These are phyloP conservation scores for Cyclaneusma minus DNA, from an alignment of 2,329 filamentous ascomycete species.

Conservation along the genomic window DNA sequence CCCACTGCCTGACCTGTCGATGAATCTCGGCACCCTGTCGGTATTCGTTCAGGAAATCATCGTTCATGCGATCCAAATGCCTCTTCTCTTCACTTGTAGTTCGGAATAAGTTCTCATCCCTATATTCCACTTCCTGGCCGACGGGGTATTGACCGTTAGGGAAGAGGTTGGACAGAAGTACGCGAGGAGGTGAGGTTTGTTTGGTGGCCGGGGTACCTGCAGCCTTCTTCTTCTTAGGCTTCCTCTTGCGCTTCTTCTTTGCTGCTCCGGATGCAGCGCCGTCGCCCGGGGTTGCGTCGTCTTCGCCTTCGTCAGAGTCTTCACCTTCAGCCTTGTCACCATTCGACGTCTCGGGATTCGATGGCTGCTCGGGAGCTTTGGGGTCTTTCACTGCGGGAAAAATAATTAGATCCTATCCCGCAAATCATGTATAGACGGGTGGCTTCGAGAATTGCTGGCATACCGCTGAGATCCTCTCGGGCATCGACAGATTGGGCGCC, in stretches of 20 bases:
- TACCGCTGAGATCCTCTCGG: conserved; percentile 2
- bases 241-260: conserved; percentile 72
- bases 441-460: not conserved
- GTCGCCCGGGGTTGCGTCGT: conserved; percentile 22
- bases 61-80: conserved; percentile 65
- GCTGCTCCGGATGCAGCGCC: conserved; percentile 21
- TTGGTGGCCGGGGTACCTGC: conserved; percentile 43
- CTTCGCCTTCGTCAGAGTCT: conserved; percentile 37
- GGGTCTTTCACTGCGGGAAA: conserved; percentile 16
- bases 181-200: conserved; percentile 64
- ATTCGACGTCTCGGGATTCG: not conserved
- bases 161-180: conserved; percentile 60
- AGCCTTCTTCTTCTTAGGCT: conserved; percentile 61
- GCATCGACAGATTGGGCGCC: conserved; percentile 2
- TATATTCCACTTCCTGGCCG: conserved; percentile 66
- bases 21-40: conserved; percentile 80
- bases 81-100: conserved; percentile 78
- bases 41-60: conserved; percentile 67
- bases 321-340: conserved; percentile 16
- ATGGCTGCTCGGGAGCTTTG: conserved; percentile 10
- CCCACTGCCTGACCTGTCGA: conserved; percentile 73
- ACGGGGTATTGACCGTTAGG: conserved; percentile 56
- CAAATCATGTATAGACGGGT: too few relatives aligned
- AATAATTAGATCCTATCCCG: conserved; percentile 3
- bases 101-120: conserved; percentile 60